Conservation (phyloP, 176 grass and related monocot species). For the Miscanthus lutarioriparius region DNA sequence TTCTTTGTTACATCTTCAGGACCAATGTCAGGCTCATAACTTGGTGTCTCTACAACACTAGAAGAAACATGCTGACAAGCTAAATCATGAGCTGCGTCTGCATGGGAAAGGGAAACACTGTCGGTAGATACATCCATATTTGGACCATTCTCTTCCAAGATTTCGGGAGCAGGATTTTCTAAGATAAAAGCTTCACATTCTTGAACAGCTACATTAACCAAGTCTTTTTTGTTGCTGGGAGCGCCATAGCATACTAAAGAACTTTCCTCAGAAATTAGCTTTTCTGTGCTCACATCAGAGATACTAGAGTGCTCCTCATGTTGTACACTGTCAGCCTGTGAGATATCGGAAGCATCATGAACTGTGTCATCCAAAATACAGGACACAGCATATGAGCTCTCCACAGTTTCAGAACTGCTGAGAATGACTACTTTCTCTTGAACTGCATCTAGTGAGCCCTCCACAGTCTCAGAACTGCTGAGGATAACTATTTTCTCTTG, state of each 20-base stretch:
- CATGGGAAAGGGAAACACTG: conserved; percentile 28
- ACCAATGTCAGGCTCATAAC: conserved; percentile 32
- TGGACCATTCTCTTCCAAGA: conserved; percentile 29
- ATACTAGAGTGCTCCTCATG: conserved; percentile 22
- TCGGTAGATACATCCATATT: conserved; percentile 20
- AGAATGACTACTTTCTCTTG: conserved; percentile 38
- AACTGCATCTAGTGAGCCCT: conserved; percentile 36
- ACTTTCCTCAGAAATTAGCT: conserved; percentile 29
- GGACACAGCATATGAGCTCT: conserved; percentile 23
- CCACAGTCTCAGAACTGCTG: conserved; percentile 35
- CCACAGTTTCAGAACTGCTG: conserved; percentile 39
- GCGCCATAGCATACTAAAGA: neutral
- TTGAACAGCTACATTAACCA: conserved; percentile 13
- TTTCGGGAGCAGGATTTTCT: conserved; percentile 36
- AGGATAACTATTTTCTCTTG: conserved; percentile 39
- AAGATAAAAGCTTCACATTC: conserved; percentile 25
- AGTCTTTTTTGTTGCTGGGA: conserved; percentile 29
- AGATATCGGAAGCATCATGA: conserved; percentile 28
- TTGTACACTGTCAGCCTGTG: conserved; percentile 11
- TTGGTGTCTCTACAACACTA: conserved; percentile 30
- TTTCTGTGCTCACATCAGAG: conserved; percentile 16
- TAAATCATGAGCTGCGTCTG: conserved; percentile 16
- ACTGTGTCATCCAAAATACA: conserved; percentile 29
- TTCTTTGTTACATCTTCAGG: conserved; percentile 28
- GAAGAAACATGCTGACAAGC: conserved; percentile 38